A percentile compares a stretch with the other conserved stretches of the same genome.
Evolutionary conservation across 345 rosid species (phyloP).

Genomic region (Acer negundo): DNA sequence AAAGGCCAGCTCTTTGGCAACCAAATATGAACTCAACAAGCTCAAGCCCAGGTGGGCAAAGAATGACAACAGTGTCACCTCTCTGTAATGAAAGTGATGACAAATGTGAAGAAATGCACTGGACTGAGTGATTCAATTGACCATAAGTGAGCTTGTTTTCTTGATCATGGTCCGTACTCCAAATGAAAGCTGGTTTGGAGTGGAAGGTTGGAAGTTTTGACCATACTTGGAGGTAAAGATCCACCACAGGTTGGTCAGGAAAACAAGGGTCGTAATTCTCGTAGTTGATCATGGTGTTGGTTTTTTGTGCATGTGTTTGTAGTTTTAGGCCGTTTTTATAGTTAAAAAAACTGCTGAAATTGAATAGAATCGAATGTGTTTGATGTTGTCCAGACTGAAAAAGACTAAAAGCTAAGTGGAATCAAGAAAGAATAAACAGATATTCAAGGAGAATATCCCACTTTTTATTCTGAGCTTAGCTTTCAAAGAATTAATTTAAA

Average conservation of each 20-base stretch:
- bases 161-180: constrained; percentile 33
- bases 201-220: constrained; percentile 46
- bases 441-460: constrained; percentile 36
- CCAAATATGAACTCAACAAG: constrained; percentile 53
- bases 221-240: constrained; percentile 61
- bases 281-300: constrained; percentile 32
- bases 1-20: constrained; percentile 62
- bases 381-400: not conserved
- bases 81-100: constrained; percentile 31
- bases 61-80: constrained; percentile 47
- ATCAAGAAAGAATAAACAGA: constrained; percentile 15
- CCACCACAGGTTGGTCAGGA: constrained; percentile 65
- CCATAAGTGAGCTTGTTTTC: constrained; percentile 35
- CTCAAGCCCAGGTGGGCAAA: constrained; percentile 55
- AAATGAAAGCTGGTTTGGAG: constrained; percentile 50
- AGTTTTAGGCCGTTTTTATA: constrained; percentile 1
- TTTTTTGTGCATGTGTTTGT: not conserved
- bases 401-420: constrained; percentile 2
- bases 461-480: constrained; percentile 3
- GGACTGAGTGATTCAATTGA: constrained; percentile 47
- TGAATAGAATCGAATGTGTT: not conserved
- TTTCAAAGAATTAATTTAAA: not conserved
- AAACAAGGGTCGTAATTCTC: constrained; percentile 59
- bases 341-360: not conserved
- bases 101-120: constrained; percentile 34